Base-by-base conservation (phyloP, 768 basidiomycete species). In the Suillus subluteus region DNA sequence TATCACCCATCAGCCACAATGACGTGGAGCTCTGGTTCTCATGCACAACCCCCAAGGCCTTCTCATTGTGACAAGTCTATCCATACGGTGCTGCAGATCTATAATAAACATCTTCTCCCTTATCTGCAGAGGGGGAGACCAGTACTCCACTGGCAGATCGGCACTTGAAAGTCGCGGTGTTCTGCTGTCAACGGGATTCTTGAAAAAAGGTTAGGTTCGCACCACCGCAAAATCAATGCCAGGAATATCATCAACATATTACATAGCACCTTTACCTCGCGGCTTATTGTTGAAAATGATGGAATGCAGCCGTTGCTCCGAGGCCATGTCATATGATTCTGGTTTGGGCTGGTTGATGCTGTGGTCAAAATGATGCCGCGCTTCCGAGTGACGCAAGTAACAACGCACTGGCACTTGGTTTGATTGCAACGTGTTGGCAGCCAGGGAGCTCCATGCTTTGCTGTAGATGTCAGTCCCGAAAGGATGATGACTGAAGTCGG, bases 201-300 rank as follows among this genome's bases (percentile, higher is more conserved):
- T 55, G 26, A 26, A 40, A 59, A 41, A 56, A 38, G 55, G 23
- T 59, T 59, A 59, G 58, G 40, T 59, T 59, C 38, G 40, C 58
- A 59, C 58, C 58, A 26, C 41, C 26, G 40, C 40, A 18, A 59
- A 41, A 18, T 26, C 58, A 41, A 9, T 23, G 9, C 18, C 26
- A 30, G 59, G n/a, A 41, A 43, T n/a, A 12, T 11, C 55, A 13
- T 56, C 11, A n/a, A 40, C 16, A 18, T 21, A 18, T 41, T 1
- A 26, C 26, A 26, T 26, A 16, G 41, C 18, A 15, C 26, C 38
- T 26, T 59, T 59, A 38, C 58, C 38, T 59, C 58, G 58, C 26
- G 38, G 58, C 38, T 41, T 59, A 59, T 59, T 9, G 5, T 59
- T 26, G 16, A 38, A 58, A 56, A n/a, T 58, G 56, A 58, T 23